A percentile compares a stretch with the other conserved stretches of the same genome.
Evolutionary conservation across 805 yeast species (phyloP).

Genomic region (Pachysolen tannophilus): DNA sequence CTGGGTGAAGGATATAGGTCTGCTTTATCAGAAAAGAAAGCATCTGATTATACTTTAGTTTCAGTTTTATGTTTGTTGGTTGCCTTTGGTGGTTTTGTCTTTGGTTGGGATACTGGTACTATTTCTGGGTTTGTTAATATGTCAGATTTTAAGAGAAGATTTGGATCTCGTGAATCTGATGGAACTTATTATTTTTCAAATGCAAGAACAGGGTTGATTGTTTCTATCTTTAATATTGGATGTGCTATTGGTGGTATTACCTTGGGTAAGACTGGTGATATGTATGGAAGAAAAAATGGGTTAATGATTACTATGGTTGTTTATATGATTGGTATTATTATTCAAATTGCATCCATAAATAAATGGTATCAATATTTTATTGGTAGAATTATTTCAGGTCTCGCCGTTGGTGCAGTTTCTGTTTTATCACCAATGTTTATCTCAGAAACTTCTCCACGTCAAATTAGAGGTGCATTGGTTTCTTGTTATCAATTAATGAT

Average conservation of each 20-base stretch:
- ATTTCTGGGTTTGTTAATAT: conserved; percentile 51
- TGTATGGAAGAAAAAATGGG: conserved; percentile 42
- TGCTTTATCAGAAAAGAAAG: conserved; percentile 21
- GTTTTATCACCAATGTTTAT: conserved; percentile 39
- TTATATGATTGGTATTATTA: conserved; percentile 40
- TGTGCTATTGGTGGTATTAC: conserved; percentile 53
- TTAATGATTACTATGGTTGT: conserved; percentile 34
- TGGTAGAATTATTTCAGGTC: conserved; percentile 40
- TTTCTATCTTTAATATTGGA: conserved; percentile 46
- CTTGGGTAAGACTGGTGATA: conserved; percentile 39
- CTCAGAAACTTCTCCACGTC: conserved; percentile 51
- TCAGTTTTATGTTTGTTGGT: conserved; percentile 32
- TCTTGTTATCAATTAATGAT: conserved; percentile 52
- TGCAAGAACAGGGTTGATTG: conserved; percentile 43
- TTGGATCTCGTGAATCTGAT: conserved; percentile 28
- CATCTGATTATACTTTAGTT: conserved; percentile 26
- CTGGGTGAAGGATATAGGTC: neutral
- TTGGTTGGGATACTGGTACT: conserved; percentile 61
- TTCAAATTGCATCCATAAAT: conserved; percentile 37
- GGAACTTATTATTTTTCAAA: conserved; percentile 34
- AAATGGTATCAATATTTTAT: conserved; percentile 46
- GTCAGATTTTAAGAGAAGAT: conserved; percentile 34
- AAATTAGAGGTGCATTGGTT: conserved; percentile 50
- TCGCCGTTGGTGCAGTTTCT: conserved; percentile 34
- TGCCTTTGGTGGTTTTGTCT: conserved; percentile 59